Evolutionary conservation across 1,139 yeast genomes (phyloP).

Genomic region (Lodderomyces margitis): DNA sequence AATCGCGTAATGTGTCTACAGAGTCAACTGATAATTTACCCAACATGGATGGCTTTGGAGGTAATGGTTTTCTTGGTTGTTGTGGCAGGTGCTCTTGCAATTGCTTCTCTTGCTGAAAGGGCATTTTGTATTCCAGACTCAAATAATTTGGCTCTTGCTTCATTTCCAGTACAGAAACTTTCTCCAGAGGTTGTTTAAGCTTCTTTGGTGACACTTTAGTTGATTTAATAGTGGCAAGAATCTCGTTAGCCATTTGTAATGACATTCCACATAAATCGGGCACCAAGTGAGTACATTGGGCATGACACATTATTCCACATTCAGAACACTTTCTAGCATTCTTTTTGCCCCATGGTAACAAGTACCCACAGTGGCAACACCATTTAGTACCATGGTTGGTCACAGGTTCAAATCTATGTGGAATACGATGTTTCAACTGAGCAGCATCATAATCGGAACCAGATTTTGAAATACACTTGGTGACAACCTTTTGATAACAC

Average conservation of each 20-base stretch:
- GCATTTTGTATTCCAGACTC: background rate
- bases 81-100: conserved; percentile 13
- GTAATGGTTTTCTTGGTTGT: conserved; percentile 13
- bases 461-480: conserved; percentile 91
- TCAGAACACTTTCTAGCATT: conserved; percentile 94
- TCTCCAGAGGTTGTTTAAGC: conserved; percentile 3
- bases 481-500: conserved; percentile 90
- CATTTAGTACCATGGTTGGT: conserved; percentile 95
- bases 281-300: conserved; percentile 88
- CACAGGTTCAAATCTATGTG: conserved; percentile 89
- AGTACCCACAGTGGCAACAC: conserved; percentile 99
- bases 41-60: conserved; percentile 11
- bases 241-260: conserved; percentile 93
- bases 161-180: background rate
- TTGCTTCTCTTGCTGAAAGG: conserved; percentile 5
- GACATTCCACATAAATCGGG: conserved; percentile 99
- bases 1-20: conserved; percentile 14
- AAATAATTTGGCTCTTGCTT: background rate
- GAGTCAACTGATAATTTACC: conserved; percentile 12
- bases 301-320: conserved; percentile 93
- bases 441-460: conserved; percentile 86
- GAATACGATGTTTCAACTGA: conserved; percentile 91
- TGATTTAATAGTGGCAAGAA: conserved; percentile 77
- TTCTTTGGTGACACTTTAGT: conserved; percentile 34
- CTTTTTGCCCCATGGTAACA: conserved; percentile 91